Conservation (phyloP, 169 alveolate genomes). For the Eimeria zaria region DNA sequence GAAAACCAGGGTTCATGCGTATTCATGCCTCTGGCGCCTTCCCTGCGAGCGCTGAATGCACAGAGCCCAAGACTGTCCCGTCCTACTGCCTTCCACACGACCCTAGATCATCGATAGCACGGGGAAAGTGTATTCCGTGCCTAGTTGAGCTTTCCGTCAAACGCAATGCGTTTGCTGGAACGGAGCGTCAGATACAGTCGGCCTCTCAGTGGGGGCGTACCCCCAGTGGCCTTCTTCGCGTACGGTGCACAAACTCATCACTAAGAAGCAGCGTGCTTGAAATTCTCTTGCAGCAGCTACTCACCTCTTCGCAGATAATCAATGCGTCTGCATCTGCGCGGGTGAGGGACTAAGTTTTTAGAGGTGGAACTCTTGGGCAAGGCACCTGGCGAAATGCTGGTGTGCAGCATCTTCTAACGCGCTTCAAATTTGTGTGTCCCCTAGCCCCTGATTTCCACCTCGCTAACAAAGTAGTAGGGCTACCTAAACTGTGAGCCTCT, state of each 20-base stretch:
- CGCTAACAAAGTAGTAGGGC: neutral
- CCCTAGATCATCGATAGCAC: neutral
- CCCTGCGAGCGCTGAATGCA: conserved; percentile 28
- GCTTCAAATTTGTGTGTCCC: neutral
- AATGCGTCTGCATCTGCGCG: conserved; percentile 1
- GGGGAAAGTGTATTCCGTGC: neutral
- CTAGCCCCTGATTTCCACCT: neutral
- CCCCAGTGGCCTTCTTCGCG: conserved; percentile 57
- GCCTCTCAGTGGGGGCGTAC: conserved; percentile 18
- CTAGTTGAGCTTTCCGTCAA: conserved; percentile 44
- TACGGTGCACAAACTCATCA: conserved; percentile 27
- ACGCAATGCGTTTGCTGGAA: conserved; percentile 36
- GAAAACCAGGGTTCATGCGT: conserved; percentile 32
- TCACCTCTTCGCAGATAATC: conserved; percentile 28
- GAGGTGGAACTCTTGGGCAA: neutral
- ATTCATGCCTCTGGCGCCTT: conserved; percentile 58
- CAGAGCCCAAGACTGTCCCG: neutral
- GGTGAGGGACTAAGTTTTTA: neutral
- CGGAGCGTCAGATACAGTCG: conserved; percentile 30
- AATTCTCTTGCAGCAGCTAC: conserved; percentile 44
- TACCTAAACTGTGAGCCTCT: neutral
- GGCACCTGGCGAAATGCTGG: neutral
- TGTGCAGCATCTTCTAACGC: neutral
- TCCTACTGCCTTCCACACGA: neutral
- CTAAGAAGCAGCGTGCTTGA: conserved; percentile 54